These are phyloP conservation scores for Sarcomyxa edulis DNA, from an alignment of 768 basidiomycete species.

Conservation along the genomic window DNA sequence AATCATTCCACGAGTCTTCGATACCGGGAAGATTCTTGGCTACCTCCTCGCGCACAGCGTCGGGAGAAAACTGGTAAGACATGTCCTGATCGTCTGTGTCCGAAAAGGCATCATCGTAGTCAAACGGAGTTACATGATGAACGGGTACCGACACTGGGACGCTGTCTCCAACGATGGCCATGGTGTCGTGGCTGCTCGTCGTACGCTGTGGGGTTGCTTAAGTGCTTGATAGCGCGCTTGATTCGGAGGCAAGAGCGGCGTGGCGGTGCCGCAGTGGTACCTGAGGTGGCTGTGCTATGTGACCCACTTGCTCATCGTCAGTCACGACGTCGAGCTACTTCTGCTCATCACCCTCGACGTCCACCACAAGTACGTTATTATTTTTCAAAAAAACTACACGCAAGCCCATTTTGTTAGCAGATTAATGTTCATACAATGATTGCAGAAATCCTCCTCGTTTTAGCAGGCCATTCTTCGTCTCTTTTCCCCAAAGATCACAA, in stretches of 20 bases:
- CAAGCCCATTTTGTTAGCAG: no score
- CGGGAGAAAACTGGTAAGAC: conserved; percentile 50
- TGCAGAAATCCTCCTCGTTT: conserved; percentile 80
- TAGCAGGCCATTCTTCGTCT: conserved; percentile 84
- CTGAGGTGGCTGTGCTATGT: no score
- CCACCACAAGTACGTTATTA: no score
- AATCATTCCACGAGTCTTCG: conserved; percentile 27
- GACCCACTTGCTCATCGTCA: no score
- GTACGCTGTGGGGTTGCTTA: no score
- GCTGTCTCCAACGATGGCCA: background rate
- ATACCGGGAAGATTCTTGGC: conserved; percentile 38
- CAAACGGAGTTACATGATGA: conserved; percentile 25
- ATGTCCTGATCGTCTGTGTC: conserved; percentile 48
- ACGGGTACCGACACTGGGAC: conserved; percentile 9
- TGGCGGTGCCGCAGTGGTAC: background rate
- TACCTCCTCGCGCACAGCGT: conserved; percentile 58
- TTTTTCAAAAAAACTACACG: no score
- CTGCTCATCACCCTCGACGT: background rate
- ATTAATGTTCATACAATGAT: conserved; percentile 66
- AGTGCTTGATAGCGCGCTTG: no score
- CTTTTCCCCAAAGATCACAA: conserved; percentile 62
- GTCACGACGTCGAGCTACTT: no score
- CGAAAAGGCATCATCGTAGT: conserved; percentile 67
- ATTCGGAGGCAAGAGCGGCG: no score
- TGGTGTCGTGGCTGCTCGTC: no score